Conservation (phyloP, 2,329 filamentous ascomycete genomes). For the Fusarium austroafricanum region DNA sequence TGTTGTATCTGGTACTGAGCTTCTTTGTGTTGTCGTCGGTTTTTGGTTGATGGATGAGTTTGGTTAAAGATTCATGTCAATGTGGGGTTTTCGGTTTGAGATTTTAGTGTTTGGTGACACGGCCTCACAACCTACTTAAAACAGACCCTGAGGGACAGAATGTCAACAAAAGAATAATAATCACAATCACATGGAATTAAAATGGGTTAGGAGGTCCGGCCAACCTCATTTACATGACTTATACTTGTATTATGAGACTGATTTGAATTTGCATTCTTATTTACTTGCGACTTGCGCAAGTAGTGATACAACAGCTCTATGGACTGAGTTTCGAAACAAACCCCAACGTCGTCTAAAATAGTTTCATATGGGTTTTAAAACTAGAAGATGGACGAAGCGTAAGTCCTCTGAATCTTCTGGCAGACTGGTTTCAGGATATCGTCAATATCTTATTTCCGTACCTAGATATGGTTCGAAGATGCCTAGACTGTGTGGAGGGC, state of each 20-base stretch:
- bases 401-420: not conserved
- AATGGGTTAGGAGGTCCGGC: not conserved
- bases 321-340: not conserved
- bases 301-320: not conserved
- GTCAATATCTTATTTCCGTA: not conserved
- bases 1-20: not conserved
- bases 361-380: not conserved
- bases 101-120: constrained; percentile 41
- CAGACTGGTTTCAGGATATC: not conserved
- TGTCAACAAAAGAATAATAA: not conserved
- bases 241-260: not conserved
- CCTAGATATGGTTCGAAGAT: not conserved
- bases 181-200: not conserved
- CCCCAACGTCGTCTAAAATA: constrained; percentile 3
- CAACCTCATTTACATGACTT: not conserved
- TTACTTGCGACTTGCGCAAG: not conserved
- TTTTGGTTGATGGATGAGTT: constrained; percentile 31
- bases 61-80: constrained; percentile 41
- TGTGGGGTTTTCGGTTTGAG: constrained; percentile 47
- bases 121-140: not conserved
- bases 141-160: not conserved
- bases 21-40: constrained; percentile 11
- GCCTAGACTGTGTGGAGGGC: not conserved
- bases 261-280: too few relatives aligned
- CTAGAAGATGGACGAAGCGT: not conserved